These are phyloP conservation scores for Epicoccum nigrum DNA, from an alignment of 2,329 filamentous ascomycete species.

Conservation along the genomic window DNA sequence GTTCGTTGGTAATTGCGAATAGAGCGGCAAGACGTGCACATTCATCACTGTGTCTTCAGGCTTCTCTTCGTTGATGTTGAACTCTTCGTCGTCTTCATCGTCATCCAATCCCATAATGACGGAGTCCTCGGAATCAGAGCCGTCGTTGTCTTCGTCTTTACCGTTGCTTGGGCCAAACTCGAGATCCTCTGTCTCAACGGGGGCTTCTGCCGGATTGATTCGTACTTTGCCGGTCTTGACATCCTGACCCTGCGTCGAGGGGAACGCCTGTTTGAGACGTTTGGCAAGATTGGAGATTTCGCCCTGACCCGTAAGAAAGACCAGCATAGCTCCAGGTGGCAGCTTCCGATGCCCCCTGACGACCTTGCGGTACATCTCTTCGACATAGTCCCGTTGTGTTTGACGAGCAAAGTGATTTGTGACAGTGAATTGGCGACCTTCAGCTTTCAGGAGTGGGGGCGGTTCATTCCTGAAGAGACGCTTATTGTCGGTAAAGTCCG, in stretches of 20 bases:
- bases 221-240: constrained; percentile 70
- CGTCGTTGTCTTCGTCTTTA: constrained; percentile 52
- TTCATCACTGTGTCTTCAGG: constrained; percentile 66
- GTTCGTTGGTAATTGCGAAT: constrained; percentile 86
- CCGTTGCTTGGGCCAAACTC: constrained; percentile 68
- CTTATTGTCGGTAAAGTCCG: constrained; percentile 85
- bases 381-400: constrained; percentile 86
- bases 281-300: constrained; percentile 88
- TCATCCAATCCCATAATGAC: constrained; percentile 67
- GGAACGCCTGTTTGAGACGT: constrained; percentile 73
- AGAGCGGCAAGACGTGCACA: constrained; percentile 90
- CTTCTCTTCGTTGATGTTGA: constrained; percentile 68
- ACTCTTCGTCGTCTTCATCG: constrained; percentile 66
- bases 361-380: constrained; percentile 88
- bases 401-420: constrained; percentile 85
- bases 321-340: constrained; percentile 86
- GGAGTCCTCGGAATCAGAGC: constrained; percentile 62
- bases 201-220: constrained; percentile 76
- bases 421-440: constrained; percentile 90
- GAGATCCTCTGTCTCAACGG: constrained; percentile 84
- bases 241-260: constrained; percentile 52
- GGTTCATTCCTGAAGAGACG: constrained; percentile 74
- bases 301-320: constrained; percentile 92
- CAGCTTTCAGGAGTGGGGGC: constrained; percentile 85
- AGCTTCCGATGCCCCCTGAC: constrained; percentile 86